These are phyloP conservation scores for Phenoliferia sp. DNA, from an alignment of 1,284 basidiomycete genomes.

Conservation along the genomic window DNA sequence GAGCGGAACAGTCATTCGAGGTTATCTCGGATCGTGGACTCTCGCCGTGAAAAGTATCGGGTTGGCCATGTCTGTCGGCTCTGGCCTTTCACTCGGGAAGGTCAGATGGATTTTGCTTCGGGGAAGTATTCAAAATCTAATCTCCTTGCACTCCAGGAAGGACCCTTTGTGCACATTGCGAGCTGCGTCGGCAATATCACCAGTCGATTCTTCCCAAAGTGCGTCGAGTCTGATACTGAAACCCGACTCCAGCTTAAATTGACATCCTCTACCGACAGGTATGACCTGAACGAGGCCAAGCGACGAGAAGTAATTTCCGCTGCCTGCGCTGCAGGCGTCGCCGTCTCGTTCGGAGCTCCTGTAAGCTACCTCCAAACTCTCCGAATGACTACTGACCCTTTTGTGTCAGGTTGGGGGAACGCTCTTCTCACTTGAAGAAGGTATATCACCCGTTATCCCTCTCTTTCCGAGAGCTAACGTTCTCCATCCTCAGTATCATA, in stretches of 20 bases:
- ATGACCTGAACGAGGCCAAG: constrained; percentile 58
- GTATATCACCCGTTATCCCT: constrained; percentile 82
- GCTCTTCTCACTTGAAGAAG: constrained; percentile 47
- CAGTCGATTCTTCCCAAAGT: constrained; percentile 79
- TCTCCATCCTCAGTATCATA: constrained; percentile 67
- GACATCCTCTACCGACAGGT: not conserved
- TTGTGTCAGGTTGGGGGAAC: constrained; percentile 59
- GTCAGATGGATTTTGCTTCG: constrained; percentile 3
- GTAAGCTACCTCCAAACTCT: constrained; percentile 17
- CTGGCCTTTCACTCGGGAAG: constrained; percentile 79
- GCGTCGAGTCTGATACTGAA: constrained; percentile 45
- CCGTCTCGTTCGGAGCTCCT: constrained; percentile 38
- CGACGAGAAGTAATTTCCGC: constrained; percentile 86
- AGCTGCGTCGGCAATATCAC: constrained; percentile 93
- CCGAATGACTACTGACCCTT: constrained; percentile 12
- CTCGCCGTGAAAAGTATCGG: constrained; percentile 80
- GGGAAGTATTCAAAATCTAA: not conserved
- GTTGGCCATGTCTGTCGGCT: constrained; percentile 82
- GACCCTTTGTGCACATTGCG: constrained; percentile 94
- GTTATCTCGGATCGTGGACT: constrained; percentile 86
- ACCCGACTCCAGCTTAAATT: not conserved
- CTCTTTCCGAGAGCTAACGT: constrained; percentile 60
- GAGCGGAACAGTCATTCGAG: constrained; percentile 86
- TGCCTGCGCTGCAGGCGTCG: constrained; percentile 61
- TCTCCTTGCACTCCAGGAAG: constrained; percentile 64